Base-by-base conservation (phyloP, 1,284 basidiomycete genomes). In the Ustilago trichophora region DNA sequence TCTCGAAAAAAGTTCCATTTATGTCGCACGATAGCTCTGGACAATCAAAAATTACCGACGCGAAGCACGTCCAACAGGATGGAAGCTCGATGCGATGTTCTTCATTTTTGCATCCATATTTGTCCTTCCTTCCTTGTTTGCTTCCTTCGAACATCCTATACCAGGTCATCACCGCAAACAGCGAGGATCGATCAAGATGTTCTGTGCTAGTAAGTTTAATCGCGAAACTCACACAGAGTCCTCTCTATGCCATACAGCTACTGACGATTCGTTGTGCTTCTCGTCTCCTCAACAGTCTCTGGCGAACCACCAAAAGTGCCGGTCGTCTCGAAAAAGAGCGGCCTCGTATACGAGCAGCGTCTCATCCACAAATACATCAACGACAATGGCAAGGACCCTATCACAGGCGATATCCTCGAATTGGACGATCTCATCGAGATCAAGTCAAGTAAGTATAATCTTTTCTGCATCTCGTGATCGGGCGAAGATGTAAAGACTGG, bases 301-400 rank as follows among this genome's bases (percentile, higher is more conserved):
- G 96, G 96, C 53, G 92, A 94, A 76, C 88, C 93, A 52, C 95
- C 96, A 18, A 89, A 91, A 82, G 90, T 92, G 76, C 94, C 96
- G 3, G 95, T 98, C 70, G 88, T 98, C 64, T 95, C 93, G 25
- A 84, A 86, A 73, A 95, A 95, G 83, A 94, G 93, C 6, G 92
- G 92, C 16, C 91, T 93, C 63, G 88, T 99, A 33, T 99, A 95
- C 82, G 96, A 99, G 83, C 89, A 90, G 70, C 88, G 92, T 51
- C 88, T 99, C 72, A 96, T 99, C 75, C 85, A 90, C 81, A 95
- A 97, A 82, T 98, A 98, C 82, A 93, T 98, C 49, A 65, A 73
- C 31, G 75, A 80, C 43, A 76, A 80, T 41, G 77, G 75, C 24
- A 77, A 75, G 22, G 96, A 98, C 83, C 96, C 96, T 25, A 87